phyloP scores from a whole-genome alignment of 176 grass and related monocot genomes.

The Dactylis glomerata region DNA sequence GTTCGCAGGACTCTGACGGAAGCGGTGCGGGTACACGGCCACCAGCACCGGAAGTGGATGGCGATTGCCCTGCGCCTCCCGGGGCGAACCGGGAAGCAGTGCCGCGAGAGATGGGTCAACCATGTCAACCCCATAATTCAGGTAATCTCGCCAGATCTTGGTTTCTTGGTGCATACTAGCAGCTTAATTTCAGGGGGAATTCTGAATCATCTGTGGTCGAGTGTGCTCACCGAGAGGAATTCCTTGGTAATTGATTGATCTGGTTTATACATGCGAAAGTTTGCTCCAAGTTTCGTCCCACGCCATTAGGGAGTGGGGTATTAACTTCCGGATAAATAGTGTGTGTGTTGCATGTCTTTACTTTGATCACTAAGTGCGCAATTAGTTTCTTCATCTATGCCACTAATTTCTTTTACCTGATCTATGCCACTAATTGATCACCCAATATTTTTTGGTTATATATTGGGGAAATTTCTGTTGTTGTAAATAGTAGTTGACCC shows the following conservation, averaged over 20 bases:
- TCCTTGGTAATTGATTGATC: background rate
- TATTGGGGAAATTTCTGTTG: background rate
- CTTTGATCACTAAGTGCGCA: background rate
- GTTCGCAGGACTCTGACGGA: conserved; percentile 36
- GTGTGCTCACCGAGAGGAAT: background rate
- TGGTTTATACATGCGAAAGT: background rate
- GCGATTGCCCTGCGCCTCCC: conserved; percentile 48
- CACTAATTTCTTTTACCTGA: no score
- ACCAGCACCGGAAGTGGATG: conserved; percentile 46
- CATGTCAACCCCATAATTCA: conserved; percentile 56
- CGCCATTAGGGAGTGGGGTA: background rate
- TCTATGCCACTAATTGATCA: background rate
- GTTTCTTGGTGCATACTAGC: background rate
- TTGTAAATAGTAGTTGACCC: background rate
- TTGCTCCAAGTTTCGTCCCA: background rate
- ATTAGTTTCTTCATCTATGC: background rate
- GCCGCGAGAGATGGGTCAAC: conserved; percentile 83
- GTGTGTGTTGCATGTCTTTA: background rate
- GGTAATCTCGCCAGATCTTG: conserved; percentile 25
- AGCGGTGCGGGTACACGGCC: conserved; percentile 41
- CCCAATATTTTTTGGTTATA: background rate
- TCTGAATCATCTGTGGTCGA: background rate
- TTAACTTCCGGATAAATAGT: background rate
- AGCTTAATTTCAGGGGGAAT: background rate
- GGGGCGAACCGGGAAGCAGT: conserved; percentile 66